Conservation (phyloP, 2,329 filamentous ascomycete genomes). For the Aspergillus bombycis region DNA sequence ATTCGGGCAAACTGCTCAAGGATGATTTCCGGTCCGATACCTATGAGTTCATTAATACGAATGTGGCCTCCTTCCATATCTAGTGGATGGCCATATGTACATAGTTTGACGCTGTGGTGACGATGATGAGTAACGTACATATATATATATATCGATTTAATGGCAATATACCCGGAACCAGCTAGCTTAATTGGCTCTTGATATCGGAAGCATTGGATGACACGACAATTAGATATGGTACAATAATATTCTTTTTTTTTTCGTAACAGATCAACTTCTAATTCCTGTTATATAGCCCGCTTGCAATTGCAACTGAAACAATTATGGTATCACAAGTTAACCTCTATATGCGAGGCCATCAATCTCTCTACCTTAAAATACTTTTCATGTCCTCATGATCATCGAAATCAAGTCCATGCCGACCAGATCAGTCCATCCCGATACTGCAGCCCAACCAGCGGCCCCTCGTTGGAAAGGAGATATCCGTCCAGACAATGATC, state of each 20-base stretch:
- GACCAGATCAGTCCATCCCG: conserved; percentile 23
- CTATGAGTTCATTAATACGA: conserved; percentile 44
- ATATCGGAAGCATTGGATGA: not conserved
- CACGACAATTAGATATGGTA: not conserved
- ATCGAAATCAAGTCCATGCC: conserved; percentile 14
- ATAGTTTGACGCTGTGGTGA: not conserved
- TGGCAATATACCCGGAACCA: not conserved
- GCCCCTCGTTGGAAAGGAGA: conserved; percentile 39
- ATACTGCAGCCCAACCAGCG: conserved; percentile 26
- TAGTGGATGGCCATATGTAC: conserved; percentile 13
- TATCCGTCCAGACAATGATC: conserved; percentile 40
- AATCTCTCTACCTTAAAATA: not conserved
- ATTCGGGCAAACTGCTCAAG: conserved; percentile 40
- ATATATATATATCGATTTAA: not conserved
- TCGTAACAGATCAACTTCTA: not conserved
- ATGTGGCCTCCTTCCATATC: conserved; percentile 29
- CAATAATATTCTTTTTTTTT: not conserved
- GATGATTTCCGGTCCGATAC: conserved; percentile 55
- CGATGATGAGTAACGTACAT: not conserved
- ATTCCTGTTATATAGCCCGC: not conserved
- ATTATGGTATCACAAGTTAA: not conserved
- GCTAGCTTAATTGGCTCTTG: not conserved
- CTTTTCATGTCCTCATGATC: not conserved
- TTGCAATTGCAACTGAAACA: not conserved
- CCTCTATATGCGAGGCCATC: not conserved